Base-by-base conservation (phyloP, 2,329 filamentous ascomycete genomes). In the Stagonosporopsis tanaceti region DNA sequence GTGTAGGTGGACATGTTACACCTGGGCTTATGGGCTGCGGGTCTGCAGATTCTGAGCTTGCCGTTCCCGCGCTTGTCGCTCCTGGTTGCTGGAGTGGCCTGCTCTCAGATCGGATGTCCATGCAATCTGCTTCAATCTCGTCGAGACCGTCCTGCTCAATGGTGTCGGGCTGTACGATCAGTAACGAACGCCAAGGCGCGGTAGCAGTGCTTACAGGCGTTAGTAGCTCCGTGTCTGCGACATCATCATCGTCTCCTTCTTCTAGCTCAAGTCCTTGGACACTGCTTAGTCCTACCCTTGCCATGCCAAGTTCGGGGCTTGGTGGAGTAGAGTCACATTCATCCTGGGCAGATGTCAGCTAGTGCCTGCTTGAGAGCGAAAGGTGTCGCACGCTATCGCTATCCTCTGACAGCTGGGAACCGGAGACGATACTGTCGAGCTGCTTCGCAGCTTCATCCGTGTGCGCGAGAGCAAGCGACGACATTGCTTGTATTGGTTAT, bases 301-400 rank as follows among this genome's bases (percentile, higher is more conserved):
- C 44, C 54, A 52, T 53, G 20, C 54, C 48, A 14, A 57, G 11
- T 39, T 50, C 54, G 14, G 54, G 45, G 8, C 45, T 57, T 4
- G 27, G 39, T 4, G 45, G 44, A n/a, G 24, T 1, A 40, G 39
- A 53, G 22, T 17, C 20, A 12, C 4, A 27, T 2, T 37, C 20
- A 3, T 37, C 34, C 54, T 57, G 25, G 8, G n/a, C 3, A 32
- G 4, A 2, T 2, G 8, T 57, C 27, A 57, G 44, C 37, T 27
- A 15, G 2, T 32, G 11, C 8, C 6, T 42, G 15, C 3, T 11
- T 9, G 24, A 4, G 2, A 9, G 2, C 2, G n/a, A 24, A 12
- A 9, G 15, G 17, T 7, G 5, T 12, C 27, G 42, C n/a, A 57
- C 44, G 28, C 39, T 28, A 20, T 40, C 37, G 20, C 9, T 39